Evolutionary conservation across 1,284 basidiomycete genomes (phyloP), one percentile per base, ranked within the genome.

Genomic region (Ceratorhiza oryzae-sativae): DNA sequence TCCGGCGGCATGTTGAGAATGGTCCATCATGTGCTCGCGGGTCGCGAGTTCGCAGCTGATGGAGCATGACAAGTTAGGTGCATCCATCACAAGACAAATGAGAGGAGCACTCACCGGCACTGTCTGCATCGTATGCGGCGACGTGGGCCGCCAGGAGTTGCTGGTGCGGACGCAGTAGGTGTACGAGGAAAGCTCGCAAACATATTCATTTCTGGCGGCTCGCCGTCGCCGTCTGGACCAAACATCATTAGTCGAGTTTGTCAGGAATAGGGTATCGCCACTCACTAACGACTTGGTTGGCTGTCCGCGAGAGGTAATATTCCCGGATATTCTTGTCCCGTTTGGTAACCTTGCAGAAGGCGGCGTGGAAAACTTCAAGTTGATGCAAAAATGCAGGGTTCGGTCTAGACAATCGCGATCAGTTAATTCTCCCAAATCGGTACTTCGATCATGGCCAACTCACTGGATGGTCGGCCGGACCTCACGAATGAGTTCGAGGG

Each of bases 11-110:
- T 39, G 36, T 39, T 91, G 89, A 3, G 93, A 93, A 77, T 96
- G 94, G 78, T 94, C 92, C 72, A 95, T 86, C 90, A 97, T 94
- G 79, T 96, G 92, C 78, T 96, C 94, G 27, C 93, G 86, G 0
- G 92, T 87, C 0, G 95, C 95, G 13, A 97, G 85, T 77, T 95
- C 93, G 71, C 90, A 89, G 73, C 93, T 91, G 75, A 32, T 61
- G 36, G 20, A 39, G n/a, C 60, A 20, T 61, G 34, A 62, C 67
- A 67, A 56, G 41, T 18, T 41, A 5, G 36, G n/a, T 45, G 34
- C 30, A 1, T 6, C 18, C 18, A 49, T 8, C 5, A 23, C 4
- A 10, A 25, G 5, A 10, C 2, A 20, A 36, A 18, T 34, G 6
- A 5, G 30, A 20, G 13, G 46, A 67, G 20, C 25, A 20, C 49